Evolutionary conservation across 768 basidiomycete genomes (phyloP).

Genomic region (Leucocoprinus leucothites): DNA sequence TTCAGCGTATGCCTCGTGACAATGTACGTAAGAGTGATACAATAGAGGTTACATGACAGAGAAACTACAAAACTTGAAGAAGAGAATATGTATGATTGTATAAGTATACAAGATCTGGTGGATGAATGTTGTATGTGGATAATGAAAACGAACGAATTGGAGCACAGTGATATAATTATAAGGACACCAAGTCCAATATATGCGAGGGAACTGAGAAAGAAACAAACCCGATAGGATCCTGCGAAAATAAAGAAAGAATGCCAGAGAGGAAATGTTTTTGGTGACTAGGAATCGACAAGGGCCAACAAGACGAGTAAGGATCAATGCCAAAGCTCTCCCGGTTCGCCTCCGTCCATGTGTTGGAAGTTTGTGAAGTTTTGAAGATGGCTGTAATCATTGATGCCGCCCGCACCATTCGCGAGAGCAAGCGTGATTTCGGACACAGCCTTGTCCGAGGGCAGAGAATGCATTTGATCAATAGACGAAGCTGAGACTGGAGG

Average conservation of each 20-base stretch:
- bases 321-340: constrained; percentile 54
- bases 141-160: neutral
- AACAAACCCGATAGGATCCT: constrained; percentile 3
- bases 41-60: neutral
- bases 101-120: constrained; percentile 12
- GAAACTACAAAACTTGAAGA: constrained; percentile 2
- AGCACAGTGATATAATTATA: constrained; percentile 5
- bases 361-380: neutral
- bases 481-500: constrained; percentile 15
- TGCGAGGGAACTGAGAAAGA: neutral
- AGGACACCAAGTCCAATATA: neutral
- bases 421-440: constrained; percentile 24
- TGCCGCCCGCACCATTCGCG: constrained; percentile 25
- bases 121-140: constrained; percentile 1
- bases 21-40: neutral
- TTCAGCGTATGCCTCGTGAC: neutral
- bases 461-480: constrained; percentile 27
- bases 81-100: constrained; percentile 4
- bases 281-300: neutral
- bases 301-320: neutral
- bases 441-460: constrained; percentile 20
- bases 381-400: constrained; percentile 23
- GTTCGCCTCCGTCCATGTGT: constrained; percentile 25
- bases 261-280: neutral
- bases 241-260: constrained; percentile 2